Percentiles rank a stretch among this genome's conserved stretches.
These are phyloP conservation scores for Xylaria arbuscula DNA, from an alignment of 2,329 filamentous ascomycete species.

Conservation along the genomic window DNA sequence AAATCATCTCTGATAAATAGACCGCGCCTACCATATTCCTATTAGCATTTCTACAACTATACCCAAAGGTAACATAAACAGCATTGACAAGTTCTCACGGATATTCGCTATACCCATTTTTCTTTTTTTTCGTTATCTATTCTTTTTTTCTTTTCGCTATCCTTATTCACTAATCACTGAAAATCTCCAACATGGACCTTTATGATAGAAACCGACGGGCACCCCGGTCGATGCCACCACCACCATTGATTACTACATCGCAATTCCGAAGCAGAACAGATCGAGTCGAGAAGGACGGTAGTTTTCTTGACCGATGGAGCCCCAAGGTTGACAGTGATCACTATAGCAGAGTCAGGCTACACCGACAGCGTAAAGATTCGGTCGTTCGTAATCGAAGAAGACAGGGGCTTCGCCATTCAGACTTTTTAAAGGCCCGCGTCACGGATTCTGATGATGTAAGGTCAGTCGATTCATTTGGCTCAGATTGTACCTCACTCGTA, in stretches of 20 bases:
- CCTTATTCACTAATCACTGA: not conserved
- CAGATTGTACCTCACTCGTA: not conserved
- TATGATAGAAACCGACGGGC: not conserved
- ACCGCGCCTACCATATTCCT: not conserved
- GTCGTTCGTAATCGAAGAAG: constrained; percentile 4
- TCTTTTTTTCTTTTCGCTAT: not conserved
- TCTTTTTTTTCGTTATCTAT: too few species aligned
- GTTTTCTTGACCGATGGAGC: constrained; percentile 27
- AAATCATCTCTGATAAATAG: not conserved
- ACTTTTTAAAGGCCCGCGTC: not conserved
- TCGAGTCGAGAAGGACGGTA: not conserved
- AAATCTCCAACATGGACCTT: not conserved
- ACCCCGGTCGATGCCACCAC: not conserved
- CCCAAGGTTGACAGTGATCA: constrained; percentile 22
- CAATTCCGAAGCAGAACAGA: not conserved
- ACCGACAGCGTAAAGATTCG: constrained; percentile 30
- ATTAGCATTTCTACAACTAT: not conserved
- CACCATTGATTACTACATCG: not conserved
- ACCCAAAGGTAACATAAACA: too few species aligned
- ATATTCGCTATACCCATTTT: not conserved
- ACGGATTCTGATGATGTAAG: not conserved
- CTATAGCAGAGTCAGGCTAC: constrained; percentile 25
- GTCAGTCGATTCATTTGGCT: not conserved
- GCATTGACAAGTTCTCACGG: not conserved
- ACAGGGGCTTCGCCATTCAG: not conserved